A percentile compares a stretch with the other conserved stretches of the same genome.
Evolutionary conservation across 176 grass and related monocot genomes (phyloP).

Genomic region (Cocos nucifera): DNA sequence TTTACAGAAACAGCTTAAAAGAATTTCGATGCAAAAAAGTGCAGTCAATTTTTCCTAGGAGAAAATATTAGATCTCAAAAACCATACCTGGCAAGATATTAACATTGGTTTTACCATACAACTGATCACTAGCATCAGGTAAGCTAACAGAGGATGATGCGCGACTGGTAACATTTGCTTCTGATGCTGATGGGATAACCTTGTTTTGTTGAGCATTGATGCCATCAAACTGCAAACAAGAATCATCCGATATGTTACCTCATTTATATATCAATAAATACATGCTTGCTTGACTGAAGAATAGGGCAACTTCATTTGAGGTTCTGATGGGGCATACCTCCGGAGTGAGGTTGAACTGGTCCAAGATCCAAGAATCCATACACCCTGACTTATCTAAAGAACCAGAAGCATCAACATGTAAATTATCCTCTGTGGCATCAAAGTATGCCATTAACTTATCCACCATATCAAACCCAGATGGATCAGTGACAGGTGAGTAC

Average conservation of each 20-base stretch:
- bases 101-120: background rate
- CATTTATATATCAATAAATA: too few relatives aligned
- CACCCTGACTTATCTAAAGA: background rate
- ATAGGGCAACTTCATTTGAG: too few relatives aligned
- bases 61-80: background rate
- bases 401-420: background rate
- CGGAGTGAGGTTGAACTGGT: background rate
- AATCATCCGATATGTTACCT: background rate
- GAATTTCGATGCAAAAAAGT: too few relatives aligned
- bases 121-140: background rate
- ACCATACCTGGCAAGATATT: background rate
- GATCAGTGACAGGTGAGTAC: background rate
- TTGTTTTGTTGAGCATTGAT: background rate
- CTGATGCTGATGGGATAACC: background rate
- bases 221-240: background rate
- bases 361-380: background rate
- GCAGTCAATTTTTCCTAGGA: too few relatives aligned
- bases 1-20: too few relatives aligned
- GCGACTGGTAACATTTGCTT: background rate
- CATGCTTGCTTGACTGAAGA: too few relatives aligned
- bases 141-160: slow-evolving; percentile 2
- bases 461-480: slow-evolving; percentile 12
- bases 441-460: slow-evolving; percentile 7
- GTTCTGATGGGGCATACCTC: background rate
- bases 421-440: slow-evolving; percentile 1